These are phyloP conservation scores for Aspergillus quadrilineatus DNA, from an alignment of 2,329 filamentous ascomycete genomes.

Conservation along the genomic window DNA sequence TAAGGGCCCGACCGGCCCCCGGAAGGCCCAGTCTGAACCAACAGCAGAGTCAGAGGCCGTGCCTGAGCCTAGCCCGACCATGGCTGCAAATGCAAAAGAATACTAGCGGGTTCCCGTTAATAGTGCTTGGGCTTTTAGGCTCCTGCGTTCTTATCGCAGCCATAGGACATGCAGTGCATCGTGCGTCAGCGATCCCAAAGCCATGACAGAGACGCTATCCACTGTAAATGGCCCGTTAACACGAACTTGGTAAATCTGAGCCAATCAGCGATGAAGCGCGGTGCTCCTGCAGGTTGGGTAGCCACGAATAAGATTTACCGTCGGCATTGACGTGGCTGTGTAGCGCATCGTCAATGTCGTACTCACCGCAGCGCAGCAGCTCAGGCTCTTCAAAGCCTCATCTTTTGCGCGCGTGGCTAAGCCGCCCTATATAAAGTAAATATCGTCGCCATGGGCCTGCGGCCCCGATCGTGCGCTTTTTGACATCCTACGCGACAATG, in stretches of 20 bases:
- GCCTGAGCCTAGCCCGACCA: neutral
- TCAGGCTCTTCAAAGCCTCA: neutral
- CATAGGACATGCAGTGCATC: neutral
- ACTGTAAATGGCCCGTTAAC: neutral
- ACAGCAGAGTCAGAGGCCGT: neutral
- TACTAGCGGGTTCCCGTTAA: neutral
- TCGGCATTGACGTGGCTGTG: conserved; percentile 6
- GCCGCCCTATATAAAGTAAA: neutral
- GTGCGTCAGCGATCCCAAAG: neutral
- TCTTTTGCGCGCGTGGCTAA: neutral
- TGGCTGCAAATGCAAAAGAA: neutral
- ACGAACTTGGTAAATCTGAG: neutral
- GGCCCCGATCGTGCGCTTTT: neutral
- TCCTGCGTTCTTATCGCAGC: neutral
- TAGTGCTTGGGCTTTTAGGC: neutral
- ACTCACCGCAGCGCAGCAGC: neutral
- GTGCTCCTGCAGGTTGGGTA: neutral
- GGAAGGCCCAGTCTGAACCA: neutral
- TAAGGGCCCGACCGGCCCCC: neutral
- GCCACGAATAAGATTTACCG: neutral
- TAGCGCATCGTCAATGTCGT: neutral
- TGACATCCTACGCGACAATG: conserved; percentile 7
- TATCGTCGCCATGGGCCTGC: neutral
- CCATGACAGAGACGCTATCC: neutral
- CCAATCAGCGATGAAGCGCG: neutral